These are phyloP conservation scores for Trichosporon faecale DNA, from an alignment of 1,284 basidiomycete genomes.

Conservation along the genomic window DNA sequence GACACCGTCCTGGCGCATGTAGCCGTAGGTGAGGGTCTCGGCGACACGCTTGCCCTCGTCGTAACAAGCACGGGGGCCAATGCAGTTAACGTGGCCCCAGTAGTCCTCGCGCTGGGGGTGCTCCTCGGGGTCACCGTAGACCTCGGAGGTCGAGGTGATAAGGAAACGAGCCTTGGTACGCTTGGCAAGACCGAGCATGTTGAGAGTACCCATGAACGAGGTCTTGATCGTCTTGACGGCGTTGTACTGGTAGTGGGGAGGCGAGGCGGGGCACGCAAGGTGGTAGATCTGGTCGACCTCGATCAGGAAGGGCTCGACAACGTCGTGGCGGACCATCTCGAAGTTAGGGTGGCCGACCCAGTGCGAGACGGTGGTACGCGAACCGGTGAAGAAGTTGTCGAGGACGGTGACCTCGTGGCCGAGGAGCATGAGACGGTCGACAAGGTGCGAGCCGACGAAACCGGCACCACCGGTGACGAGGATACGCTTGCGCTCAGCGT, in stretches of 20 bases:
- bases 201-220: conserved; percentile 92
- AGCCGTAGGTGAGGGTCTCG: conserved; percentile 91
- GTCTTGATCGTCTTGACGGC: conserved; percentile 97
- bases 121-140: conserved; percentile 94
- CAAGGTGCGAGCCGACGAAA: conserved; percentile 95
- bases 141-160: conserved; percentile 87
- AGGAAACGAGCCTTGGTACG: conserved; percentile 95
- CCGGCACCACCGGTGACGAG: conserved; percentile 89
- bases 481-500: conserved; percentile 76
- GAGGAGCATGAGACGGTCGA: conserved; percentile 93
- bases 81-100: conserved; percentile 98
- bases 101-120: conserved; percentile 95
- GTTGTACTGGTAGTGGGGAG: conserved; percentile 92
- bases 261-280: conserved; percentile 91
- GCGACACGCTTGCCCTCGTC: conserved; percentile 97
- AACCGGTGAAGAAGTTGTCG: conserved; percentile 98
- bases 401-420: conserved; percentile 96
- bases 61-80: conserved; percentile 94
- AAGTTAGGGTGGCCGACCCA: conserved; percentile 98
- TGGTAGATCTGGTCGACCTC: conserved; percentile 98
- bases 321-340: conserved; percentile 94
- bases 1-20: conserved; percentile 87
- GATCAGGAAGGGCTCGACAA: conserved; percentile 93
- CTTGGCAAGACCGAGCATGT: conserved; percentile 98
- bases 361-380: conserved; percentile 81